Conservation (phyloP, 2,329 filamentous ascomycete species). For the Trichoderma polysporum region DNA sequence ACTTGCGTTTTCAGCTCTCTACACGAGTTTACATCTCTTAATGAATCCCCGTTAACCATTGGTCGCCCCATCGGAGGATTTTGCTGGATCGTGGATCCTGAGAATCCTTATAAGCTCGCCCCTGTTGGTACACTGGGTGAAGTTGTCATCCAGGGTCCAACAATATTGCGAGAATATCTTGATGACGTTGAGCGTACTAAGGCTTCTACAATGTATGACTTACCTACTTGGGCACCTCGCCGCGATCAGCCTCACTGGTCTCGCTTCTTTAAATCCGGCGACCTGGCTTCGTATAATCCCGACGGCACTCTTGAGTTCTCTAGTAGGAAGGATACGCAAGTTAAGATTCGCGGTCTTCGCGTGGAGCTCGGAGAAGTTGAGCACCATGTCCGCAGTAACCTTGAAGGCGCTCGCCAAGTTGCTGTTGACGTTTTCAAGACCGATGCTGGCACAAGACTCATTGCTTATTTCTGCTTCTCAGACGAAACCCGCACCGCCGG, state of each 20-base stretch:
- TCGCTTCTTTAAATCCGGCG: slow-evolving; percentile 45
- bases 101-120: slow-evolving; percentile 24
- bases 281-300: slow-evolving; percentile 42
- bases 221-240: slow-evolving; percentile 7
- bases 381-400: slow-evolving; percentile 6
- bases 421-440: slow-evolving; percentile 16
- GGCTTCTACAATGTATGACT: slow-evolving; percentile 39
- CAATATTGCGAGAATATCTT: slow-evolving; percentile 50
- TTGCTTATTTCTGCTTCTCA: slow-evolving; percentile 11
- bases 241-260: slow-evolving; percentile 20
- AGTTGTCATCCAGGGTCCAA: slow-evolving; percentile 41
- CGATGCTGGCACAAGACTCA: neutral
- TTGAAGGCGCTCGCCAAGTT: slow-evolving; percentile 5
- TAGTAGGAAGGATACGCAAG: slow-evolving; percentile 55
- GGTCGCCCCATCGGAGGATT: slow-evolving; percentile 16
- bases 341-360: slow-evolving; percentile 56
- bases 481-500: neutral
- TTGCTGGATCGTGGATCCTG: slow-evolving; percentile 27
- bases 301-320: slow-evolving; percentile 43
- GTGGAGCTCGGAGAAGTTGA: slow-evolving; percentile 43
- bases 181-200: slow-evolving; percentile 40
- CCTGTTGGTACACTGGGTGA: slow-evolving; percentile 32
- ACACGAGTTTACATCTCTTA: neutral
- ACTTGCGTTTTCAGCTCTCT: slow-evolving; percentile 30
- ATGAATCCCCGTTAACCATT: slow-evolving; percentile 12